Conservation (phyloP, 2,329 filamentous ascomycete genomes). For the Chalara sp. region DNA sequence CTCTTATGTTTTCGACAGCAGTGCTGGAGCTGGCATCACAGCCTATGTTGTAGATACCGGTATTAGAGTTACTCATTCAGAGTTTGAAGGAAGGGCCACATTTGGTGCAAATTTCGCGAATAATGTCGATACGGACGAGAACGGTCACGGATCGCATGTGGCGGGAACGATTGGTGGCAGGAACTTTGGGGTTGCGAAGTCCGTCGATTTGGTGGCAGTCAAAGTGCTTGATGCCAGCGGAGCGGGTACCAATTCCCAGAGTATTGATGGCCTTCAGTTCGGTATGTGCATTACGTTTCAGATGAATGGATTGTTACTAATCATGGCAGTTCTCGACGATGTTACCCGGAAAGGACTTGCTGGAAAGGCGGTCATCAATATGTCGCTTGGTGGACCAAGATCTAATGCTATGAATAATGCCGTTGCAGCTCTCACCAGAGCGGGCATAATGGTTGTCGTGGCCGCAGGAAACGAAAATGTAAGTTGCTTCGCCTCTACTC, state of each 20-base stretch:
- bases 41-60: slow-evolving; percentile 32
- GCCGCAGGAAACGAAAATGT: slow-evolving; percentile 45
- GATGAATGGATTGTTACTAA: slow-evolving; percentile 48
- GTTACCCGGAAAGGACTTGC: slow-evolving; percentile 24
- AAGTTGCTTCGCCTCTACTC: neutral
- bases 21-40: slow-evolving; percentile 26
- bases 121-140: slow-evolving; percentile 26
- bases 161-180: slow-evolving; percentile 32
- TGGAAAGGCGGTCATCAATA: slow-evolving; percentile 44
- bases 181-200: slow-evolving; percentile 34
- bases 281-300: slow-evolving; percentile 41
- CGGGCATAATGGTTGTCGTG: slow-evolving; percentile 44
- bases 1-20: slow-evolving; percentile 12
- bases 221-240: slow-evolving; percentile 30
- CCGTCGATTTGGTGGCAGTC: slow-evolving; percentile 29
- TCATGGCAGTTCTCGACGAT: slow-evolving; percentile 32
- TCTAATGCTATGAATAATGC: slow-evolving; percentile 42
- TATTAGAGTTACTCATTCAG: slow-evolving; percentile 24
- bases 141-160: slow-evolving; percentile 36
- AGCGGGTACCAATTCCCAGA: slow-evolving; percentile 39
- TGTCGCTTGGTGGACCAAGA: slow-evolving; percentile 39
- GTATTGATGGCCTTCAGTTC: slow-evolving; percentile 50
- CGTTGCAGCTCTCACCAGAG: slow-evolving; percentile 36
- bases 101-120: slow-evolving; percentile 28
- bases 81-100: slow-evolving; percentile 29